A percentile compares a stretch with the other conserved stretches of the same genome.
These are phyloP conservation scores for Elongisporangium prolatum DNA, from an alignment of 352 stramenopile genomes.

Conservation along the genomic window DNA sequence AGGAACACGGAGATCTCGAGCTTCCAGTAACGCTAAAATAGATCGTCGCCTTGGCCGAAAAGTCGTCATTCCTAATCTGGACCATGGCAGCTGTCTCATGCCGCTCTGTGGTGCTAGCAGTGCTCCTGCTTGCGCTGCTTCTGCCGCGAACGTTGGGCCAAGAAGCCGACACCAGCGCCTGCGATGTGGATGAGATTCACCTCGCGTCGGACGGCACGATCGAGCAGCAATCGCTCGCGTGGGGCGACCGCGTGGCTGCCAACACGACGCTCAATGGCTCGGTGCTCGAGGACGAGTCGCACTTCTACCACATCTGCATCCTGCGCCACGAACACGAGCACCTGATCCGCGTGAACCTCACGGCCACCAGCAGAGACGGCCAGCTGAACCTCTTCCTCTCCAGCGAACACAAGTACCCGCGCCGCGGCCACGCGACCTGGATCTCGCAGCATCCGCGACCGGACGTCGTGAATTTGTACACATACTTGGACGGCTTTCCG, in stretches of 20 bases:
- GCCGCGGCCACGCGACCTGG: constrained; percentile 59
- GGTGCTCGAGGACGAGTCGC: constrained; percentile 42
- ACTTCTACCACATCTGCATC: constrained; percentile 76
- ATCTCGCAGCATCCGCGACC: constrained; percentile 55
- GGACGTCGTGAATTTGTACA: constrained; percentile 62
- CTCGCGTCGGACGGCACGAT: constrained; percentile 65
- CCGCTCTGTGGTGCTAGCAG: constrained; percentile 6
- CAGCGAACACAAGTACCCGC: constrained; percentile 59
- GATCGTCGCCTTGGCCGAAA: neutral
- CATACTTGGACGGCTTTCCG: constrained; percentile 76
- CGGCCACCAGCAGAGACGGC: constrained; percentile 12
- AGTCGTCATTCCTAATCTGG: neutral
- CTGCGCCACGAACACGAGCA: constrained; percentile 75
- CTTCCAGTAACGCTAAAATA: constrained; percentile 17
- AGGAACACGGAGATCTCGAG: constrained; percentile 20
- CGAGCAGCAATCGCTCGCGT: constrained; percentile 30
- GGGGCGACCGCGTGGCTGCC: constrained; percentile 46
- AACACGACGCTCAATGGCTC: constrained; percentile 67
- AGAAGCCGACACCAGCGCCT: constrained; percentile 7
- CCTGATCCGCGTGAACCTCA: constrained; percentile 60
- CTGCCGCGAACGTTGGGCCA: neutral
- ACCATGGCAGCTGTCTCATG: constrained; percentile 4
- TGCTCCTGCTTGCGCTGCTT: constrained; percentile 8
- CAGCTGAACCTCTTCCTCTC: constrained; percentile 75
- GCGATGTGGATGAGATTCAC: constrained; percentile 64